These are phyloP conservation scores for Hippophae tibetana DNA, from an alignment of 306 rosid species.

Conservation along the genomic window DNA sequence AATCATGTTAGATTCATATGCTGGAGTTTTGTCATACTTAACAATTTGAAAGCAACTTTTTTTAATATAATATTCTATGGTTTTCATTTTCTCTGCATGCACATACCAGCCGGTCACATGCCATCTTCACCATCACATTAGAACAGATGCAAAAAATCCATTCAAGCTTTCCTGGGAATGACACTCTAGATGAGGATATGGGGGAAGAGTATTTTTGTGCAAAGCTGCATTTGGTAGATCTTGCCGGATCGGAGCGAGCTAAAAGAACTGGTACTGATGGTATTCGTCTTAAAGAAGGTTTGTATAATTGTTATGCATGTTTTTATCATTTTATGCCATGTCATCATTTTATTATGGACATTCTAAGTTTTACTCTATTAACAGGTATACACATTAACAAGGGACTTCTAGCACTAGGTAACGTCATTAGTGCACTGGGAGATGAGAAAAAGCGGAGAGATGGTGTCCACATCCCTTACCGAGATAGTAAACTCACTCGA, in stretches of 20 bases:
- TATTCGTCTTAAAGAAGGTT: slow-evolving; percentile 73
- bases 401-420: slow-evolving; percentile 90
- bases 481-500: slow-evolving; percentile 20
- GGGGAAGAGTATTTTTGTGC: slow-evolving; percentile 81
- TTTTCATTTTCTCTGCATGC: slow-evolving; percentile 16
- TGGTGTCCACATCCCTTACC: slow-evolving; percentile 56
- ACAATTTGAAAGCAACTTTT: slow-evolving; percentile 8
- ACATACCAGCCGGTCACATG: slow-evolving; percentile 71
- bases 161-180: slow-evolving; percentile 44
- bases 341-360: not conserved
- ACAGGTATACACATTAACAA: slow-evolving; percentile 72
- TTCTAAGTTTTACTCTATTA: slow-evolving; percentile 15
- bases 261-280: slow-evolving; percentile 79
- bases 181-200: slow-evolving; percentile 59
- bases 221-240: slow-evolving; percentile 82
- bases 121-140: slow-evolving; percentile 80
- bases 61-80: slow-evolving; percentile 22
- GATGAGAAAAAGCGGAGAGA: slow-evolving; percentile 84
- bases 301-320: slow-evolving; percentile 7
- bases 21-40: slow-evolving; percentile 7
- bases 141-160: slow-evolving; percentile 69
- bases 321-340: slow-evolving; percentile 6
- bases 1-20: too few relatives aligned
- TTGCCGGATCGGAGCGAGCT: slow-evolving; percentile 88
- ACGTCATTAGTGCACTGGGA: slow-evolving; percentile 77